These are phyloP conservation scores for Telopea speciosissima DNA, from an alignment of 177 flowering plant species.

Conservation along the genomic window DNA sequence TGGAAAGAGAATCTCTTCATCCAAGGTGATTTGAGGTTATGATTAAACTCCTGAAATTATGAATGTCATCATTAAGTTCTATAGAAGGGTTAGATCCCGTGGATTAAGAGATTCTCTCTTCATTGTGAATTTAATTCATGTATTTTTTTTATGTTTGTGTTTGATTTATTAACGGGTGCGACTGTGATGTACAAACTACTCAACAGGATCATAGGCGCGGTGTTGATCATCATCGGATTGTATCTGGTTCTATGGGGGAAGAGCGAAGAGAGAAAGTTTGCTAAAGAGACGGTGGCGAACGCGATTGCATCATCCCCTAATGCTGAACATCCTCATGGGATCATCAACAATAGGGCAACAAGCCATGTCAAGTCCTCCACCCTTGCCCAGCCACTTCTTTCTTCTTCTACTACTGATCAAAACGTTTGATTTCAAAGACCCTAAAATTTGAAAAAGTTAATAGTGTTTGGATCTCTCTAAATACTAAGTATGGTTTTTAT, in stretches of 20 bases:
- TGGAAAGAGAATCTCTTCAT: too few relatives aligned
- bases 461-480: not conserved
- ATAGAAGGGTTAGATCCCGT: too few relatives aligned
- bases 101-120: too few relatives aligned
- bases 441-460: not conserved
- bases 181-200: too few relatives aligned
- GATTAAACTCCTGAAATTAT: too few relatives aligned
- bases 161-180: not conserved
- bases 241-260: conserved; percentile 96
- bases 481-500: not conserved
- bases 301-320: conserved; percentile 36
- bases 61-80: too few relatives aligned
- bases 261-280: conserved; percentile 64
- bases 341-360: conserved; percentile 31
- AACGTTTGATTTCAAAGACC: not conserved
- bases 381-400: not conserved
- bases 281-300: conserved; percentile 23
- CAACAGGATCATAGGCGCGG: conserved; percentile 90
- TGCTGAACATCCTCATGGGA: conserved; percentile 14
- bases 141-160: not conserved
- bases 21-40: too few relatives aligned
- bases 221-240: conserved; percentile 71
- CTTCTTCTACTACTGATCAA: not conserved
- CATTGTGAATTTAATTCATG: too few relatives aligned
- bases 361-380: conserved; percentile 15